Conservation (phyloP, 1,139 yeast genomes). For the Protomyces inouyei region DNA sequence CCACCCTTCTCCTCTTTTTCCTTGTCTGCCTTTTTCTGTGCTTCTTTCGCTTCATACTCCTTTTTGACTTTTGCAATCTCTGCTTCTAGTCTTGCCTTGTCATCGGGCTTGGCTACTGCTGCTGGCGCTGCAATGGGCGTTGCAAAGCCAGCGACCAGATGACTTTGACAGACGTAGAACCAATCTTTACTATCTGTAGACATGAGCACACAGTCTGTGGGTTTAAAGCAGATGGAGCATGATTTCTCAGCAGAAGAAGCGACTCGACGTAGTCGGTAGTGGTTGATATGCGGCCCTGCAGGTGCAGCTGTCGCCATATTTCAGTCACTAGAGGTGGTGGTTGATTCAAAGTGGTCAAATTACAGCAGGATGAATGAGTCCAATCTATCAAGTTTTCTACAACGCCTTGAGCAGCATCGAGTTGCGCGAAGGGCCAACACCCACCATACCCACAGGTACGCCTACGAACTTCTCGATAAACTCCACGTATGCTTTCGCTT, state of each 20-base stretch:
- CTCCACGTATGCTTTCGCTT: conserved; percentile 76
- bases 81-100: conserved; percentile 44
- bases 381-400: not conserved
- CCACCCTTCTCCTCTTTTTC: conserved; percentile 32
- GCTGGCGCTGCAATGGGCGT: conserved; percentile 48
- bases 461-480: conserved; percentile 77
- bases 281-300: conserved; percentile 45
- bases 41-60: conserved; percentile 37
- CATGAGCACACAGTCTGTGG: conserved; percentile 59
- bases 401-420: conserved; percentile 29
- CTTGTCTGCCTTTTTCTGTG: conserved; percentile 33
- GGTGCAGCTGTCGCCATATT: not conserved
- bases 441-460: conserved; percentile 93
- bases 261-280: conserved; percentile 54
- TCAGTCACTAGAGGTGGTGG: not conserved
- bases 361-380: not conserved
- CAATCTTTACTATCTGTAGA: conserved; percentile 53
- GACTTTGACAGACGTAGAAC: conserved; percentile 65
- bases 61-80: conserved; percentile 37
- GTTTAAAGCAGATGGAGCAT: conserved; percentile 64
- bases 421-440: conserved; percentile 96
- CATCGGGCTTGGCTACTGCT: conserved; percentile 44
- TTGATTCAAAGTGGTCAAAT: not conserved
- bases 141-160: conserved; percentile 64
- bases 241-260: conserved; percentile 54